These are phyloP conservation scores for Phytophthora kernoviae DNA, from an alignment of 352 stramenopile genomes.

Conservation along the genomic window DNA sequence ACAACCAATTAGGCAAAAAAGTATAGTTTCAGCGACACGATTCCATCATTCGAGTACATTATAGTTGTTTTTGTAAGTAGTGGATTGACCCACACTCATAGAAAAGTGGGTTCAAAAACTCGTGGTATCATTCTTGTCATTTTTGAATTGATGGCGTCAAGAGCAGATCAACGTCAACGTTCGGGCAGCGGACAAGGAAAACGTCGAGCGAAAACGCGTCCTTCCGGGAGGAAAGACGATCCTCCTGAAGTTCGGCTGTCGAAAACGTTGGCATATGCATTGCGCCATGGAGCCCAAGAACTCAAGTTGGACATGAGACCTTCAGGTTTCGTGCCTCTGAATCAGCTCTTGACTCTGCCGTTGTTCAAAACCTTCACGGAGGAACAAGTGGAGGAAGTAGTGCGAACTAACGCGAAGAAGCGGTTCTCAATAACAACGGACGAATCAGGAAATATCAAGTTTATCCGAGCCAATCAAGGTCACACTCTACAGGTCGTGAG, in stretches of 20 bases:
- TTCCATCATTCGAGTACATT: constrained; percentile 3
- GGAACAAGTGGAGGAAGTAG: constrained; percentile 66
- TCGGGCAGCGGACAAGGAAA: too few relatives aligned
- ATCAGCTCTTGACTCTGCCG: constrained; percentile 51
- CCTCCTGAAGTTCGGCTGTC: constrained; percentile 69
- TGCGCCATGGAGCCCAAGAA: constrained; percentile 76
- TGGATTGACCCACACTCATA: constrained; percentile 13
- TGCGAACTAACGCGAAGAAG: constrained; percentile 76
- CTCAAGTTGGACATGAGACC: constrained; percentile 71
- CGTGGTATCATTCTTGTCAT: neutral
- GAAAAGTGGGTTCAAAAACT: constrained; percentile 9
- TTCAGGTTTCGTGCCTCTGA: constrained; percentile 69
- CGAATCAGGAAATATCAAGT: constrained; percentile 38
- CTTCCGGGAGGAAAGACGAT: constrained; percentile 37
- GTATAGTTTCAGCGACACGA: neutral
- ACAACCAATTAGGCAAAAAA: too few relatives aligned
- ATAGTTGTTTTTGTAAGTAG: neutral
- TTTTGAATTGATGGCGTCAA: constrained; percentile 17
- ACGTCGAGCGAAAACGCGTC: constrained; percentile 29
- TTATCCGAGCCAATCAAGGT: constrained; percentile 85
- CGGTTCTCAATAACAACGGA: constrained; percentile 73
- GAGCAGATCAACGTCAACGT: neutral
- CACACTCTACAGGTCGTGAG: constrained; percentile 71
- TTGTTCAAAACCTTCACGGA: constrained; percentile 61
- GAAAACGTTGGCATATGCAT: constrained; percentile 76